A percentile compares a stretch with the other conserved stretches of the same genome.
phyloP scores from a whole-genome alignment of 225 moss, liverwort and hornwort genomes.

The Bryoerythrophyllum caledonicum region DNA sequence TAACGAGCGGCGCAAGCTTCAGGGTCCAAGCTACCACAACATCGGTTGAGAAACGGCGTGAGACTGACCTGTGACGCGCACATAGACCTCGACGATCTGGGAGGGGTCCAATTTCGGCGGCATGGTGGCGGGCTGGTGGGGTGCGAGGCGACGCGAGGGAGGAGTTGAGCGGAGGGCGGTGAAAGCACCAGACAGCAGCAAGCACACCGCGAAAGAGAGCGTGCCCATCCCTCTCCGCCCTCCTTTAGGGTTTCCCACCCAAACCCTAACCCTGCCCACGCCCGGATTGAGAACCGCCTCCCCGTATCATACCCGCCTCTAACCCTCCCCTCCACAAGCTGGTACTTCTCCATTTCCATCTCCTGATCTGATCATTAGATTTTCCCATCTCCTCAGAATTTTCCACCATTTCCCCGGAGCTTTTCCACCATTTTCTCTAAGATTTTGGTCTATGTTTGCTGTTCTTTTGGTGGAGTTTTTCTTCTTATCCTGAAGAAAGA shows the following conservation, averaged over 20 bases:
- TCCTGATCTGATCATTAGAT: not conserved
- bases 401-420: not conserved
- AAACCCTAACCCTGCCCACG: not conserved
- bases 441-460: not conserved
- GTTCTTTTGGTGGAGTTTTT: not conserved
- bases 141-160: not conserved
- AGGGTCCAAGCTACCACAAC: not conserved
- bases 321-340: not conserved
- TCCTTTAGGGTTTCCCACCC: constrained; percentile 19
- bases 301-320: not conserved
- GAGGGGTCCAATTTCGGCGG: constrained; percentile 54
- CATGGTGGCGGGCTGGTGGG: constrained; percentile 19
- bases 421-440: not conserved
- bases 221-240: not conserved
- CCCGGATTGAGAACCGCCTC: not conserved
- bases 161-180: constrained; percentile 5
- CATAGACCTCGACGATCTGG: constrained; percentile 53
- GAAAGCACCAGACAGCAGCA: constrained; percentile 15
- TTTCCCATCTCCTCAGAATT: too few species aligned
- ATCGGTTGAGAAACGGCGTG: not conserved
- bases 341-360: not conserved
- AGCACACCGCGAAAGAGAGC: constrained; percentile 29
- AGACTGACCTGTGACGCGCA: constrained; percentile 67
- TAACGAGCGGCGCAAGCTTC: not conserved
- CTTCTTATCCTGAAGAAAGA: too few species aligned